Evolutionary conservation across 306 rosid species (phyloP), one percentile per base, ranked within the genome.

Genomic region (Clitoria ternatea): DNA sequence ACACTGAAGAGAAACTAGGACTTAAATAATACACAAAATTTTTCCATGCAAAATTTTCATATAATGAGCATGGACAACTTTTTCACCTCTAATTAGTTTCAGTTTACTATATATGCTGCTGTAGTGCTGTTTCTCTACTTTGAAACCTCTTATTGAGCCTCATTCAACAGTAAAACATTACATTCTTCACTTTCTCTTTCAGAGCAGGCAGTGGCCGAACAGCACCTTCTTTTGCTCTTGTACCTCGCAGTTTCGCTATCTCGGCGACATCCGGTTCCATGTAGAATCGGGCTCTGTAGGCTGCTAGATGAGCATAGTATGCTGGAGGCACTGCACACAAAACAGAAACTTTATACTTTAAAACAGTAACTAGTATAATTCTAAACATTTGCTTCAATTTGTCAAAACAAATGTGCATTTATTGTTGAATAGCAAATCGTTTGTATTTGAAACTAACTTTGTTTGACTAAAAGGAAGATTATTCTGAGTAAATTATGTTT

Each of bases 241-340:
- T 52, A 45, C 80, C 43, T 68, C 83, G 57, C 42, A 37, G 57
- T 64, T 72, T 78, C 12, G 69, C 61, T 19, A 40, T 75, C 42
- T 83, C 89, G 32, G 50, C 57, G 26, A 47, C 66, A 48, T 83
- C 85, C 5, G 93, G 85, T 70, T 88, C 90, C 85, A 88, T 72
- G 73, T 88, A 88, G 90, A 85, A 88, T 70, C 93, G 83, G 23
- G 93, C 93, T 75, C 90, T 65, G 73, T 83, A 88, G 42, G 93
- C 93, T 24, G 93, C 93, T 36, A 88, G 62, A 72, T 88, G 93
- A 32, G 93, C 93, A 66, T 88, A 88, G 70, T 85, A 88, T 53
- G 90, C 93, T 32, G 93, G 95, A 39, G 86, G 88, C 30, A 85
- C 88, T 83, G 87, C 79, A 74, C 66, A 12, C 27, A 44, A 7